Conservation (phyloP, 768 basidiomycete species). For the Russula earlei region DNA sequence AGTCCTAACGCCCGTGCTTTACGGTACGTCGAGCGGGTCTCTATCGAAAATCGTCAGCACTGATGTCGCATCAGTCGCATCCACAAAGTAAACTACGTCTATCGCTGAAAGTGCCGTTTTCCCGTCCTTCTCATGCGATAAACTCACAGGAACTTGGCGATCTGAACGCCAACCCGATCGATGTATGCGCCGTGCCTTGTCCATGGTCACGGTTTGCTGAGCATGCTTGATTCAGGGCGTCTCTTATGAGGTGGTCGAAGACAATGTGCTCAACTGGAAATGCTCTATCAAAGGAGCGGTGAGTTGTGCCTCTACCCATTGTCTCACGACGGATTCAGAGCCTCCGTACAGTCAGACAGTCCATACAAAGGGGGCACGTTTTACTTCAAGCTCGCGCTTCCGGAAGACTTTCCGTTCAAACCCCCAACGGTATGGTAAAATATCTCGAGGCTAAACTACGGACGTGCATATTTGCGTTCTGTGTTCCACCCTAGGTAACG, state of each 20-base stretch:
- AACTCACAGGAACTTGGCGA: constrained; percentile 57
- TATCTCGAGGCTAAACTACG: background rate
- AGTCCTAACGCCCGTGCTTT: background rate
- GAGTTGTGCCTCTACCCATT: constrained; percentile 29
- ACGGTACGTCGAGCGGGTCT: constrained; percentile 3
- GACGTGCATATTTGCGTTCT: background rate
- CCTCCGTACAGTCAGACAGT: constrained; percentile 47
- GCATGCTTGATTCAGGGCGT: constrained; percentile 40
- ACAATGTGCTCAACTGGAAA: constrained; percentile 70
- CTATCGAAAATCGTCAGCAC: background rate
- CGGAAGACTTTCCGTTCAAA: constrained; percentile 80
- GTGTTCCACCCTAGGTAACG: constrained; percentile 43
- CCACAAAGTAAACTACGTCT: constrained; percentile 48
- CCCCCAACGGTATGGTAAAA: constrained; percentile 51
- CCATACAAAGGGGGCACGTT: constrained; percentile 82
- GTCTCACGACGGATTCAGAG: background rate
- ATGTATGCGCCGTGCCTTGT: constrained; percentile 34
- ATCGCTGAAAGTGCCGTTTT: background rate
- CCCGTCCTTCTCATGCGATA: constrained; percentile 5
- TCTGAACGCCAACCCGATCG: constrained; percentile 52
- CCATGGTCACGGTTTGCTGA: constrained; percentile 7
- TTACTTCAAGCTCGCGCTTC: constrained; percentile 63
- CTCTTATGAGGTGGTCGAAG: constrained; percentile 51
- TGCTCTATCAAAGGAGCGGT: constrained; percentile 70
- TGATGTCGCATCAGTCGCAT: constrained; percentile 44